These are phyloP conservation scores for Yamadazyma triangularis DNA, from an alignment of 1,139 yeast species.

Conservation along the genomic window DNA sequence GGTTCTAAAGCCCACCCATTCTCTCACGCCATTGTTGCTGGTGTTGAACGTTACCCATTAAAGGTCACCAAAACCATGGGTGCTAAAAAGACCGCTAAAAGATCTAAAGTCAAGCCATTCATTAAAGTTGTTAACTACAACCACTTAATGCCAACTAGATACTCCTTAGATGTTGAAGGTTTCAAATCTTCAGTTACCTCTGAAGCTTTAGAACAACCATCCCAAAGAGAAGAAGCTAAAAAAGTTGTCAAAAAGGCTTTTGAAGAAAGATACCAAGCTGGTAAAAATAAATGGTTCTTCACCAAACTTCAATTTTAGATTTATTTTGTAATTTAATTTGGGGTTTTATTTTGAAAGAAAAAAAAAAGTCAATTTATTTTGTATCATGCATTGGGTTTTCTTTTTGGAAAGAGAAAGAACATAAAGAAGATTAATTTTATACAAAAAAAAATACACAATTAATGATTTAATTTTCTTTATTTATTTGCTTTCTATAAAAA, in stretches of 20 bases:
- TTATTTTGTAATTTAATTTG: constrained; percentile 4
- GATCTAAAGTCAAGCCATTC: constrained; percentile 98
- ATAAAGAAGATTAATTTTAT: no score
- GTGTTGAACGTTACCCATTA: constrained; percentile 98
- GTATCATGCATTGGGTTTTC: constrained; percentile 32
- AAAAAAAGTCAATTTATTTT: no score
- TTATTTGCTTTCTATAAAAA: not conserved
- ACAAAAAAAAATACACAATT: constrained; percentile 20
- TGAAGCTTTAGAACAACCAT: constrained; percentile 95
- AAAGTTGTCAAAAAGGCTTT: constrained; percentile 98
- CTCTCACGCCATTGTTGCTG: constrained; percentile 99
- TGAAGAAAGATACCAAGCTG: constrained; percentile 99
- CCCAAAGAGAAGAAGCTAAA: constrained; percentile 99
- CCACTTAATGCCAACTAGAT: constrained; percentile 99
- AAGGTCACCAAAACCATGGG: constrained; percentile 95
- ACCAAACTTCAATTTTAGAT: constrained; percentile 94
- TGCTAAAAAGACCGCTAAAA: constrained; percentile 94
- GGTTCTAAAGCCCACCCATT: constrained; percentile 99
- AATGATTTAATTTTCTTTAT: constrained; percentile 9
- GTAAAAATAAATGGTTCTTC: constrained; percentile 99
- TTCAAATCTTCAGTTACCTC: constrained; percentile 89
- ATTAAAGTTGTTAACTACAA: constrained; percentile 99
- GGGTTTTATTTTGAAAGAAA: no score
- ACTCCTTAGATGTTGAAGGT: constrained; percentile 94
- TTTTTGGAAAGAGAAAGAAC: not conserved